phyloP scores from a whole-genome alignment of 2,329 filamentous ascomycete genomes.

The Teratosphaeria gauchensis region DNA sequence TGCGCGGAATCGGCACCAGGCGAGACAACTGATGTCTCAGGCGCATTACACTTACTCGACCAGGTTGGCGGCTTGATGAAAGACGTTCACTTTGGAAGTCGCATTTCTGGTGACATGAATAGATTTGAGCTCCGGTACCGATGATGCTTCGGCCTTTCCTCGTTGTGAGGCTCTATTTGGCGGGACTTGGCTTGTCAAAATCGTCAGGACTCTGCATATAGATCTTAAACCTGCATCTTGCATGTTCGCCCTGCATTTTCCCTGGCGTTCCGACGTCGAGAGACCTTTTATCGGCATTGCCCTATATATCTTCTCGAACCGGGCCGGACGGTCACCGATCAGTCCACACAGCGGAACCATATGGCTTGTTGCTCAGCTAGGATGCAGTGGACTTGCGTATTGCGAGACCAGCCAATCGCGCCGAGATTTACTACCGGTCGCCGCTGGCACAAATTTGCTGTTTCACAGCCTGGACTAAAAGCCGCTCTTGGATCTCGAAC shows the following conservation, averaged over 20 bases:
- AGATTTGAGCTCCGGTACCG: neutral
- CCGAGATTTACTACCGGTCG: neutral
- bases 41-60: too few relatives aligned
- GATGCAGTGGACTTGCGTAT: too few relatives aligned
- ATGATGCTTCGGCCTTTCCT: neutral
- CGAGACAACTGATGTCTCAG: too few relatives aligned
- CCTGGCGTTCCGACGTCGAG: neutral
- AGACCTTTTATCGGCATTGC: neutral
- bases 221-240: neutral
- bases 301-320: neutral
- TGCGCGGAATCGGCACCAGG: too few relatives aligned
- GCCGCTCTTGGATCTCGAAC: neutral
- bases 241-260: neutral
- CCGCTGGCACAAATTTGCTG: neutral
- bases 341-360: neutral
- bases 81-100: too few relatives aligned
- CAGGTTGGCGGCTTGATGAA: too few relatives aligned
- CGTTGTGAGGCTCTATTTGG: neutral
- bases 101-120: neutral
- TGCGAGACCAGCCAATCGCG: too few relatives aligned
- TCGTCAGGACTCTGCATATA: too few relatives aligned
- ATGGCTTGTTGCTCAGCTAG: too few relatives aligned
- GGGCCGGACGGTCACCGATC: neutral
- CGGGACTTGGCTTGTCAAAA: neutral
- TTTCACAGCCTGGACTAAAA: neutral